Base-by-base conservation (phyloP, 306 rosid species). In the Herpetospermum pedunculosum region DNA sequence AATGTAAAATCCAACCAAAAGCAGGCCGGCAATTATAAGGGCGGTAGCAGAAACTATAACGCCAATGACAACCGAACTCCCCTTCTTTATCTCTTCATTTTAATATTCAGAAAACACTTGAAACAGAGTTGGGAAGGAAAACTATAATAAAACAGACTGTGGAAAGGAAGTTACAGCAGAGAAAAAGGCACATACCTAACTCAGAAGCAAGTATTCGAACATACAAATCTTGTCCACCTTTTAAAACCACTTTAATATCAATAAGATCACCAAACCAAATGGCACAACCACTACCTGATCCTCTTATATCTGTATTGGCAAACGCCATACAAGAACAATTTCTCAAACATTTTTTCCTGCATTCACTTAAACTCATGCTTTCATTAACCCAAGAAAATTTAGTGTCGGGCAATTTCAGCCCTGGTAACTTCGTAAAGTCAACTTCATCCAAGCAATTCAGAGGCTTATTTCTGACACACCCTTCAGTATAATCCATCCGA, bases 311-410 rank as follows among this genome's bases (percentile, higher is more conserved):
- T 3, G 79, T 34, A 69, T 79, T 81, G 12, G 87, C 57, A 57
- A 82, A 88, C 55, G 89, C 90, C 53, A 58, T 79, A 75, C 95
- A 91, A 8, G 88, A 78, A 49, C 95, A 88, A 60, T 87, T 84
- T 37, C 35, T 77, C 75, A 85, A 81, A 72, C 92, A 88, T 32
- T 57, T 75, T 0, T 25, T 73, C 75, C 72, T 79, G 74, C 96
- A 88, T 48, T 88, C 86, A n/a, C 38, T 35, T 5, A 86, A 77
- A 40, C 41, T 77, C 83, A 86, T 79, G 72, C 83, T 76, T 43
- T 48, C 79, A 65, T 84, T 70, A 15, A 77, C 46, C 57, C 64
- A 49, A 18, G 76, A 32, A 8, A 26, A 11, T 32, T 6, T 67
- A 35, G 62, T 65, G 29, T 49, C 79, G 11, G 79, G 79, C 75